Base-by-base conservation (phyloP, 2,329 filamentous ascomycete genomes). In the Claviceps sorghi region DNA sequence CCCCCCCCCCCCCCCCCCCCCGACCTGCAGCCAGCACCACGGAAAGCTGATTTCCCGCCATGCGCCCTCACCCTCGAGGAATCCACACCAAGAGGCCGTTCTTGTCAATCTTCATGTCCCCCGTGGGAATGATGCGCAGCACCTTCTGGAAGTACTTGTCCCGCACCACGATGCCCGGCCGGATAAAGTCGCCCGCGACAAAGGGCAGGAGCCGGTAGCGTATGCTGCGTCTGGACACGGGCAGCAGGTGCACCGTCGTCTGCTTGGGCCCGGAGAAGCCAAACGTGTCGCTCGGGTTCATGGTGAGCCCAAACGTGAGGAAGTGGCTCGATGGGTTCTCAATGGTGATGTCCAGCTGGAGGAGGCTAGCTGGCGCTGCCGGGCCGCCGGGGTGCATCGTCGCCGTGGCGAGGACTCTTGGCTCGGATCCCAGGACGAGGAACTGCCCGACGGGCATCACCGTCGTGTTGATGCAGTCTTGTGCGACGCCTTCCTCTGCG, bases 251-350 rank as follows among this genome's bases (percentile, higher is more conserved):
- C 50, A 96, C 60, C 1, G 84, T 84, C 13, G 81, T 83, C 58
- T 85, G 77, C 70, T 97, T 97, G 2, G 87, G 75, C 0, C 93
- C 93, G 8, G 87, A 89, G 67, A 98, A 97, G 0, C 89, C 91
- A 67, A 97, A 97, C 51, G 88, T 80, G 57, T 95, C 88, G 64
- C 82, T 91, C 2, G 89, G 86, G 59, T 98, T 91, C 89, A 98
- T 95, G 29, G 76, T 82, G 48, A 97, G 68, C 32, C 87, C 89
- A 68, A 98, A 98, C 0, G 90, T 95, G 49, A 98, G 78, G 68
- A 95, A 94, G 66, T 98, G 93, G 65, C 83, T 85, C 0, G 91
- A 96, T 0, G 90, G 86, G 64, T 98, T 98, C 69, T 98, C 93
- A 53, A 98, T 81, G 3, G 82, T 88, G 63, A 80, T 64, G 43